Conservation (phyloP, 129 eudicot genomes). For the Tagetes erecta region DNA sequence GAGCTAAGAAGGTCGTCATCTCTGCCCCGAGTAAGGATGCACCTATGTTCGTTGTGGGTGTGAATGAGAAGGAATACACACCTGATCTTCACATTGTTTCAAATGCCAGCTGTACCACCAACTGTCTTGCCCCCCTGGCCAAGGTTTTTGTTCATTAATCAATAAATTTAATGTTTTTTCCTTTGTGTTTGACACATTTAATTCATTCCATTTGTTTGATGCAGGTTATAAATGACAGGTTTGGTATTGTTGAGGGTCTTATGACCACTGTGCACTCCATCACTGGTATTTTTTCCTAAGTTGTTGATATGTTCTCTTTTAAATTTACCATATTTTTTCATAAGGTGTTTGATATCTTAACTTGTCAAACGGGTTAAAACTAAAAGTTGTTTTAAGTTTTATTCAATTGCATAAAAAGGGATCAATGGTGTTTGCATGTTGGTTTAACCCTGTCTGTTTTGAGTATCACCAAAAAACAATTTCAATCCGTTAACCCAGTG, state of each 20-base stretch:
- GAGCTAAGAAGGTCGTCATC: constrained; percentile 70
- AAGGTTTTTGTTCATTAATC: constrained; percentile 34
- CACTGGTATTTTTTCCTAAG: constrained; percentile 38
- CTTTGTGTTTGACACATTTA: not conserved
- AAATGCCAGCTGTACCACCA: constrained; percentile 71
- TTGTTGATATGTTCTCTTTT: not conserved
- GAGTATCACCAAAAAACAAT: not conserved
- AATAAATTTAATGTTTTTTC: not conserved
- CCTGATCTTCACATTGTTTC: constrained; percentile 62
- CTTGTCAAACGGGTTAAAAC: not conserved
- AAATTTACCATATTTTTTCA: no score
- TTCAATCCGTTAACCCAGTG: not conserved
- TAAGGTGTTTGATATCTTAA: no score
- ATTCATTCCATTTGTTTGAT: not conserved
- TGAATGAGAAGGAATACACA: constrained; percentile 71
- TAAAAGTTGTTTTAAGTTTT: not conserved
- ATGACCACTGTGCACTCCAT: constrained; percentile 73
- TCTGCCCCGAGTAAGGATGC: constrained; percentile 79
- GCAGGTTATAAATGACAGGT: constrained; percentile 64
- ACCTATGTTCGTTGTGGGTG: constrained; percentile 80
- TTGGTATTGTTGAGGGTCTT: constrained; percentile 75
- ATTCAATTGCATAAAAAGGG: not conserved
- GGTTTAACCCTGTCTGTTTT: not conserved
- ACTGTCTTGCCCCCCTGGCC: constrained; percentile 75
- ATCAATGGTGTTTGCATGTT: not conserved